Percentiles rank a stretch among this genome's conserved stretches.
These are phyloP conservation scores for Penicillium antarcticum DNA, from an alignment of 495 filamentous ascomycete genomes.

Conservation along the genomic window DNA sequence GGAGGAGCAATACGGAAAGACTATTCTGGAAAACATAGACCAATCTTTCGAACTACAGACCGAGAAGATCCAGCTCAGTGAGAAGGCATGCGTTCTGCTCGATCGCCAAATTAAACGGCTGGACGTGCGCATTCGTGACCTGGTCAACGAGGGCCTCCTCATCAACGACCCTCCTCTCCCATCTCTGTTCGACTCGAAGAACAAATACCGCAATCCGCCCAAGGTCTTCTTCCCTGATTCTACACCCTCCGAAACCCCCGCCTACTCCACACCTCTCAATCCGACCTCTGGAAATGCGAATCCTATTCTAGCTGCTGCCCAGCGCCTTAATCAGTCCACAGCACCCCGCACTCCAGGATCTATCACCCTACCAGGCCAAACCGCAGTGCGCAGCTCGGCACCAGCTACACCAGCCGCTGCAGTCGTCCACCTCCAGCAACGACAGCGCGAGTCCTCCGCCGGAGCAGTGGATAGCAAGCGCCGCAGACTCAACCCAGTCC, in stretches of 20 bases:
- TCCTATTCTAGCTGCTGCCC: constrained; percentile 39
- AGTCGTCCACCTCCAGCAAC: constrained; percentile 54
- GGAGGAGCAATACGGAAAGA: constrained; percentile 69
- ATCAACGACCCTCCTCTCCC: constrained; percentile 73
- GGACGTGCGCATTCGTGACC: constrained; percentile 79
- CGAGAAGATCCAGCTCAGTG: constrained; percentile 78
- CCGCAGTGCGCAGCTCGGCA: constrained; percentile 47
- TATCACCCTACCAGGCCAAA: constrained; percentile 25
- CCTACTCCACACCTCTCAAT: constrained; percentile 39
- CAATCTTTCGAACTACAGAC: constrained; percentile 71
- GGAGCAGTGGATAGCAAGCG: constrained; percentile 71
- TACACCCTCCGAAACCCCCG: constrained; percentile 35
- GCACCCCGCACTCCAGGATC: constrained; percentile 19
- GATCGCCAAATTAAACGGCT: constrained; percentile 88
- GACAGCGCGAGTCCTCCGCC: constrained; percentile 72
- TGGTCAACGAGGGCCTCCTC: constrained; percentile 78
- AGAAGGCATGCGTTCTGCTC: constrained; percentile 72
- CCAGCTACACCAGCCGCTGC: constrained; percentile 65
- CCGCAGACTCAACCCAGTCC: constrained; percentile 62
- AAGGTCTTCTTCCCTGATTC: constrained; percentile 48
- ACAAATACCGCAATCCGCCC: constrained; percentile 54
- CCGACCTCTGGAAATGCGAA: constrained; percentile 43
- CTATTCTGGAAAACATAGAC: constrained; percentile 69
- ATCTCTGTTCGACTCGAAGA: constrained; percentile 66
- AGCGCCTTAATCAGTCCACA: constrained; percentile 44